These are phyloP conservation scores for Senecio squalidus DNA, from an alignment of 140 eudicot genomes.

Conservation along the genomic window DNA sequence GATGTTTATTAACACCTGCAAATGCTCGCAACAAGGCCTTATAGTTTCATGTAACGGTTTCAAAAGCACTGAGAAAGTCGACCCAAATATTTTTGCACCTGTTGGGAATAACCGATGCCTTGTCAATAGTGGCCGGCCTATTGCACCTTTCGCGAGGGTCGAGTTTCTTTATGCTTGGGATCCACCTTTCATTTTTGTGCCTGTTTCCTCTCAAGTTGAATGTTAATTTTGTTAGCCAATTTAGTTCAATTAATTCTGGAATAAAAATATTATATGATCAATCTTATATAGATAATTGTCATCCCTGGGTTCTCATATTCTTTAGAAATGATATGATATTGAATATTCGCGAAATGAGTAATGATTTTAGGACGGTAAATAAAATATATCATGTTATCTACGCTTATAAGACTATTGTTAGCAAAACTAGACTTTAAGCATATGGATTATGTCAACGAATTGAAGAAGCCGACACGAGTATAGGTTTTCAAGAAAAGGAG, in stretches of 20 bases:
- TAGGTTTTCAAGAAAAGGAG: no score
- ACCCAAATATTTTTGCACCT: conserved; percentile 10
- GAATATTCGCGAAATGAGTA: no score
- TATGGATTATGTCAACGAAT: no score
- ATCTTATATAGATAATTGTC: no score
- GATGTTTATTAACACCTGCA: conserved; percentile 25
- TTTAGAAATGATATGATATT: no score
- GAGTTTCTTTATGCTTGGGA: conserved; percentile 32
- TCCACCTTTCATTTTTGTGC: conserved; percentile 20
- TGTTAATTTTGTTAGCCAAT: conserved; percentile 11
- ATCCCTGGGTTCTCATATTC: no score
- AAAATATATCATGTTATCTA: no score
- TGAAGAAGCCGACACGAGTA: no score
- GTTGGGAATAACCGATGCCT: conserved; percentile 12
- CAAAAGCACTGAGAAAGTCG: conserved; percentile 14
- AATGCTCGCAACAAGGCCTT: conserved; percentile 15
- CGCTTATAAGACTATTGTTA: no score
- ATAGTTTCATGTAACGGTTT: conserved; percentile 19
- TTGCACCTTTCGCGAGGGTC: conserved; percentile 5
- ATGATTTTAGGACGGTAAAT: no score
- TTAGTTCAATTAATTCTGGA: background rate
- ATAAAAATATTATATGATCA: no score
- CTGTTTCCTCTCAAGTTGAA: background rate
- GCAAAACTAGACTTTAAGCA: no score
- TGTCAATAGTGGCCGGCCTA: conserved; percentile 15